phyloP scores from a whole-genome alignment of 179 eudicot genomes.

The Heliamphora pulchella region DNA sequence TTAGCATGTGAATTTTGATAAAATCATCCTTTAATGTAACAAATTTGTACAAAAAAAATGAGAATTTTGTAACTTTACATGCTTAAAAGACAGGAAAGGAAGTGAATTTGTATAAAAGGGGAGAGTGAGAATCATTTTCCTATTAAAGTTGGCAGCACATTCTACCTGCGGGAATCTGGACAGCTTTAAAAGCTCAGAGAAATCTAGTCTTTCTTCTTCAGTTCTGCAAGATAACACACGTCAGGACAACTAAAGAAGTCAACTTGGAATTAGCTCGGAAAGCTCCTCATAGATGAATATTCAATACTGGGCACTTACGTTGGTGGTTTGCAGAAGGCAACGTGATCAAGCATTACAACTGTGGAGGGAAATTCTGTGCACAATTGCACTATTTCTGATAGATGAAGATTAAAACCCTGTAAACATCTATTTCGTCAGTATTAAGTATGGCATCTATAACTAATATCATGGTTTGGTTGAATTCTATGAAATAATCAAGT shows the following conservation, averaged over 20 bases:
- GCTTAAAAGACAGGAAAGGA: no score
- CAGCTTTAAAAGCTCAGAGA: slow-evolving; percentile 58
- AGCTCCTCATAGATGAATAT: slow-evolving; percentile 5
- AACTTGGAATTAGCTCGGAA: neutral
- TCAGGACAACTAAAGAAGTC: neutral
- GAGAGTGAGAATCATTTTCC: no score
- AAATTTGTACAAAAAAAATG: no score
- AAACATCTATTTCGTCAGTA: slow-evolving; percentile 7
- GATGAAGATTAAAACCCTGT: slow-evolving; percentile 78
- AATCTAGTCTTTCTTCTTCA: slow-evolving; percentile 40
- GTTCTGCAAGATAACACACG: slow-evolving; percentile 33
- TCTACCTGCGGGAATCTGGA: slow-evolving; percentile 77
- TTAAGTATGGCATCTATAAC: neutral
- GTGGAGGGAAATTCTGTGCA: slow-evolving; percentile 74
- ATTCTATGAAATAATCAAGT: neutral
- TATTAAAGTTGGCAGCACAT: neutral
- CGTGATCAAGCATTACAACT: slow-evolving; percentile 68
- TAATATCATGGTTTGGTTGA: neutral
- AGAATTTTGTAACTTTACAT: no score
- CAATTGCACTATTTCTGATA: slow-evolving; percentile 60
- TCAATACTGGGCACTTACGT: slow-evolving; percentile 30
- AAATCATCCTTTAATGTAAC: no score
- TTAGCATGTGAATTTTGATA: no score
- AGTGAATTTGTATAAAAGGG: no score
- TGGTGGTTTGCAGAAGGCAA: slow-evolving; percentile 88